Evolutionary conservation across 2,329 filamentous ascomycete species (phyloP), one percentile per base, ranked within the genome.

Genomic region (Sporothrix euskadiensis): DNA sequence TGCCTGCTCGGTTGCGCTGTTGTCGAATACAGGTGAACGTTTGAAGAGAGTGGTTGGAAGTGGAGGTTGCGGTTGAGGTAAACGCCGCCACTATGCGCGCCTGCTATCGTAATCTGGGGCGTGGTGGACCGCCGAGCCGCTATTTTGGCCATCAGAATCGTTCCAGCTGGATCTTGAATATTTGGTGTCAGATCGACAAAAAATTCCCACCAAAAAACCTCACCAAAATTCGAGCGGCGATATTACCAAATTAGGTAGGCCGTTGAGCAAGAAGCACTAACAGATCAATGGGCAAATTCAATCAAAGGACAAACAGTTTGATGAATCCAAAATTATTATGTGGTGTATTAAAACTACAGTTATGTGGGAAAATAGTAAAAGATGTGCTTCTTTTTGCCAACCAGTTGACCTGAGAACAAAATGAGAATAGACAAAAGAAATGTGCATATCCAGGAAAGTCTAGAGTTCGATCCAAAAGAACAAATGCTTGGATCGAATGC

Each of bases 341-440:
- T 71, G 69, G 66, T 57, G 57, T 71, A 71, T 71, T 71, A 71
- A 71, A 44, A 63, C 26, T 63, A 71, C 35, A 59, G 47, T 59
- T 70, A 69, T 47, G 22, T 19, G 44, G 4, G 44, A 5, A 19
- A 59, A 57, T 30, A 39, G 35, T 32, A 30, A 65, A 35, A 47
- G 65, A 35, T 44, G 30, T 22, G 22, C 22, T 30, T 56, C 10
- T 56, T 57, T n/a, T 66, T 66, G 66, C 66, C 66, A 69, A 54
- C 66, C 66, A 52, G 66, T 69, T 69, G 66, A 35, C 66, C 16
- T 14, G 39, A 68, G 39, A 63, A 44, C 22, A 66, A 22, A 12
- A 47, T 19, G 26, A 35, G 16, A 9, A 44, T 9, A 47, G 3
- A 65, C n/a, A 66, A 66, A 66, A 47, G 22, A 39, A 66, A 66